Conservation (phyloP, 2,329 filamentous ascomycete genomes). For the Pyrenochaeta sp. region DNA sequence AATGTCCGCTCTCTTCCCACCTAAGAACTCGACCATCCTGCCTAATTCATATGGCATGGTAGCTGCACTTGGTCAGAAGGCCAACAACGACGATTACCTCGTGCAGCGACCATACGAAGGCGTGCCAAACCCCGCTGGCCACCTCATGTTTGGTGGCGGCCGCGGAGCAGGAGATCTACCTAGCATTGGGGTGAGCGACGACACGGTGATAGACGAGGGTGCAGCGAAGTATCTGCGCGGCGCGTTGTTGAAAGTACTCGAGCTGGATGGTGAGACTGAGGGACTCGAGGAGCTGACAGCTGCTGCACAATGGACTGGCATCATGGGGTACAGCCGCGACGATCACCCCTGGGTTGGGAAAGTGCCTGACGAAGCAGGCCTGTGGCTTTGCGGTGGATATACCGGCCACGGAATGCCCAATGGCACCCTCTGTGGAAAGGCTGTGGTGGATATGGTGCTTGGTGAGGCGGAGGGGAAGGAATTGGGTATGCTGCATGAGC, state of each 20-base stretch:
- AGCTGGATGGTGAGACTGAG: constrained; percentile 44
- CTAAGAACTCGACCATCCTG: constrained; percentile 54
- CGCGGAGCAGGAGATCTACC: constrained; percentile 58
- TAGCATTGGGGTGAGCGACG: constrained; percentile 66
- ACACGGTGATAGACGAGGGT: constrained; percentile 63
- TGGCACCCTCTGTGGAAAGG: constrained; percentile 70
- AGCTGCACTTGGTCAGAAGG: constrained; percentile 55
- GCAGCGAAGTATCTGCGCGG: constrained; percentile 65
- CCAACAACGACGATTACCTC: constrained; percentile 73
- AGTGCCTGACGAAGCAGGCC: constrained; percentile 64
- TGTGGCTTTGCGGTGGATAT: constrained; percentile 72
- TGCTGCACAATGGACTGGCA: constrained; percentile 72
- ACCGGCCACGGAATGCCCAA: constrained; percentile 81
- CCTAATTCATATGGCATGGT: constrained; percentile 71
- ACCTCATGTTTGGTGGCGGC: constrained; percentile 76
- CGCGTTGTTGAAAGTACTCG: constrained; percentile 48
- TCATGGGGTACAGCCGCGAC: constrained; percentile 77
- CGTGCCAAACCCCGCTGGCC: constrained; percentile 55
- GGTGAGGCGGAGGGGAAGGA: constrained; percentile 45
- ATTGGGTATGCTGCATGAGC: constrained; percentile 28
- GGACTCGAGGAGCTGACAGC: constrained; percentile 56
- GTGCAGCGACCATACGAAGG: constrained; percentile 67
- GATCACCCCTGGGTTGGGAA: constrained; percentile 73
- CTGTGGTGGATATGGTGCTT: constrained; percentile 67
- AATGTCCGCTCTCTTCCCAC: constrained; percentile 71